phyloP scores from a whole-genome alignment of 345 rosid species.

The Citrus trifoliata region DNA sequence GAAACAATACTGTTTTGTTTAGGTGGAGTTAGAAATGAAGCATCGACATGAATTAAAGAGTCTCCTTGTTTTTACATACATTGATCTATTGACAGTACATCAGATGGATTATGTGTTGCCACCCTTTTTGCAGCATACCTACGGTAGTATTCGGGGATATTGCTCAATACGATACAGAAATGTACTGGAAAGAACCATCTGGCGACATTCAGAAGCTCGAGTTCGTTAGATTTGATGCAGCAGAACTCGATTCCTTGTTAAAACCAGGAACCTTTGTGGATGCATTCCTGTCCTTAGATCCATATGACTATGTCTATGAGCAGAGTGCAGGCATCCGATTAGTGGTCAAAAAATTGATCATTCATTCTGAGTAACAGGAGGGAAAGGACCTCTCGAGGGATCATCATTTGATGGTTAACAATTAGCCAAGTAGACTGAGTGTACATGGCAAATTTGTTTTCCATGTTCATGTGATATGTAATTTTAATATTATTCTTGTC shows the following conservation, averaged over 20 bases:
- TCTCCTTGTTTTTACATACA: too few relatives aligned
- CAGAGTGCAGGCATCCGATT: constrained; percentile 71
- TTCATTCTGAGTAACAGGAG: constrained; percentile 26
- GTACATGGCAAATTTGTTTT: too few relatives aligned
- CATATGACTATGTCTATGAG: constrained; percentile 74
- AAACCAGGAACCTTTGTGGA: constrained; percentile 49
- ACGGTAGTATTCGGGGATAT: constrained; percentile 34
- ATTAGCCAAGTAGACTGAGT: too few relatives aligned
- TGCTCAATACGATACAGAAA: constrained; percentile 51
- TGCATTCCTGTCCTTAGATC: constrained; percentile 56
- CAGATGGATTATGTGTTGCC: constrained; percentile 1
- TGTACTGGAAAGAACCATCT: constrained; percentile 55
- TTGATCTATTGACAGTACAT: background rate
- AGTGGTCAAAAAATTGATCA: constrained; percentile 54
- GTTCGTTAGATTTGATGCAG: constrained; percentile 38
- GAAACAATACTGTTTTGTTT: background rate
- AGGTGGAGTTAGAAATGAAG: background rate
- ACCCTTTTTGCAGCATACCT: constrained; percentile 51
- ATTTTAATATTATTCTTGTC: too few relatives aligned
- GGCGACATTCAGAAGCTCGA: constrained; percentile 48
- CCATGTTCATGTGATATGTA: too few relatives aligned
- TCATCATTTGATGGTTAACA: background rate
- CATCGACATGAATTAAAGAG: too few relatives aligned
- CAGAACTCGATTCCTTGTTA: constrained; percentile 48
- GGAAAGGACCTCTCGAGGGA: background rate